Evolutionary conservation across 495 filamentous ascomycete species (phyloP).

Genomic region (Penicillium goetzii): DNA sequence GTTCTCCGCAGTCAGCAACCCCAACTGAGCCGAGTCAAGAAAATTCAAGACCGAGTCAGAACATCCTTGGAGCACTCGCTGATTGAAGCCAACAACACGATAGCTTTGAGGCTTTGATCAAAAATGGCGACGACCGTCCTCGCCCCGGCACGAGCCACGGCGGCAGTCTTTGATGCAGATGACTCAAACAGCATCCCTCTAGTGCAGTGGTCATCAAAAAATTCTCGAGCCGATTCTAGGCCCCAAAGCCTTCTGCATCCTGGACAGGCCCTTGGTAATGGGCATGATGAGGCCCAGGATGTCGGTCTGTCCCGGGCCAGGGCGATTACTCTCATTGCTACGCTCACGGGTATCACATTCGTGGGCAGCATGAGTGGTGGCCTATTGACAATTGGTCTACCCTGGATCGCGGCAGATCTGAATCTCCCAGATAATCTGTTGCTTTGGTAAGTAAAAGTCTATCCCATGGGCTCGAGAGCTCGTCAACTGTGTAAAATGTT

Average conservation of each 20-base stretch:
- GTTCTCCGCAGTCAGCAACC: conserved; percentile 3
- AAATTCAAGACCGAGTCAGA: not conserved
- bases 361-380: conserved; percentile 30
- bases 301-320: conserved; percentile 17
- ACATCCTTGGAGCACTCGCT: not conserved
- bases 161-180: conserved; percentile 3
- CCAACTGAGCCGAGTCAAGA: not conserved
- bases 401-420: conserved; percentile 27
- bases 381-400: conserved; percentile 27
- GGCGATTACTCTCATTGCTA: conserved; percentile 24
- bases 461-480: not conserved
- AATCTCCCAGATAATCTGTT: conserved; percentile 27
- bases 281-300: not conserved
- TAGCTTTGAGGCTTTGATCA: not conserved
- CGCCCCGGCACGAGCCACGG: conserved; percentile 4
- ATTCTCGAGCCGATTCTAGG: not conserved
- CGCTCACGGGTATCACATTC: conserved; percentile 28
- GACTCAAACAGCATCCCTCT: conserved; percentile 12
- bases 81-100: not conserved
- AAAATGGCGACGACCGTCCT: conserved; percentile 13
- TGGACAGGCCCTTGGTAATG: not conserved
- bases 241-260: conserved; percentile 1
- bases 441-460: conserved; percentile 20
- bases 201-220: conserved; percentile 3
- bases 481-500: not conserved